Evolutionary conservation across 148 eudicot genomes (phyloP).

Genomic region (Drosera capensis): DNA sequence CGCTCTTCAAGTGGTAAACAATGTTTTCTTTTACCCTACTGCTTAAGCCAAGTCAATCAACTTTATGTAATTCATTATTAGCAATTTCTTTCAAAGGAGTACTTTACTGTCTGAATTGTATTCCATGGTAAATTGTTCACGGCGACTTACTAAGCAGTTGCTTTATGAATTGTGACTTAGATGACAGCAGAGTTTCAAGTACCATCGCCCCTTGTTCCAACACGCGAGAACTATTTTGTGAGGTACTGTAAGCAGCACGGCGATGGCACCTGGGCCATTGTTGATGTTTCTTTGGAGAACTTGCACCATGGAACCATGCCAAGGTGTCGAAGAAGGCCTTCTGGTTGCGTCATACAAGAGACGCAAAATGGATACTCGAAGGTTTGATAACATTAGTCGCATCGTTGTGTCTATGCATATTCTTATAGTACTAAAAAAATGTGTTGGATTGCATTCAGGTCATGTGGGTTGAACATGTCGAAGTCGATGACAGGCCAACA

Average conservation of each 20-base stretch:
- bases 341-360: slow-evolving; percentile 85
- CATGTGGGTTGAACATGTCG: slow-evolving; percentile 55
- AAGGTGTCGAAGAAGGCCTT: slow-evolving; percentile 67
- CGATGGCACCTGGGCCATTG: slow-evolving; percentile 81
- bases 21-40: background rate
- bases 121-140: background rate
- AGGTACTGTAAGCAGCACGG: slow-evolving; percentile 78
- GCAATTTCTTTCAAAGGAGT: too few species aligned
- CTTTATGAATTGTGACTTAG: too few species aligned
- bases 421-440: background rate
- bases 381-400: slow-evolving; percentile 17
- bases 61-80: too few species aligned
- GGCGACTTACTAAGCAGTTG: background rate
- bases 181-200: slow-evolving; percentile 89
- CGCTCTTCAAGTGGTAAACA: slow-evolving; percentile 93
- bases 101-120: too few species aligned
- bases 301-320: slow-evolving; percentile 42
- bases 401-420: background rate
- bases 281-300: slow-evolving; percentile 76
- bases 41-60: too few species aligned
- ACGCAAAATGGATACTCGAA: slow-evolving; percentile 78
- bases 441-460: background rate
- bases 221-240: slow-evolving; percentile 76
- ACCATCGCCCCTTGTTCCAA: slow-evolving; percentile 87
- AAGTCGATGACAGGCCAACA: slow-evolving; percentile 66